Evolutionary conservation across 345 rosid species (phyloP).

Genomic region (Camelina neglecta): DNA sequence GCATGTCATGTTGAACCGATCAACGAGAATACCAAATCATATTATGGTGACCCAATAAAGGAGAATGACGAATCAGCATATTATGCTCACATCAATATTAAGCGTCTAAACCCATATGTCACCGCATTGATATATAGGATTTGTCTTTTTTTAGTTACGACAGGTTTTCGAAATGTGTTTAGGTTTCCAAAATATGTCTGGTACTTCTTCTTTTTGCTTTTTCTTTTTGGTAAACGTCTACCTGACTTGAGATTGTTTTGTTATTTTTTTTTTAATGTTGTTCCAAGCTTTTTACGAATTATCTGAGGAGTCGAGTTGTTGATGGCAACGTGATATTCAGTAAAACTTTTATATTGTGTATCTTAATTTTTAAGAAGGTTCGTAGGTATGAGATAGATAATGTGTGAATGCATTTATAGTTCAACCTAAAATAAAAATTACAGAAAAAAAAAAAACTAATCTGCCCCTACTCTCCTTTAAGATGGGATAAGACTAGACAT

Average conservation of each 20-base stretch:
- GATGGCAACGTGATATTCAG: neutral
- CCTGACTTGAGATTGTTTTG: neutral
- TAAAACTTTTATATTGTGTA: neutral
- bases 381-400: too few species aligned
- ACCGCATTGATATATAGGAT: slow-evolving; percentile 4
- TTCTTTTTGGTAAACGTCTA: too few species aligned
- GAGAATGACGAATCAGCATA: slow-evolving; percentile 10
- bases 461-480: neutral
- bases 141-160: neutral
- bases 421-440: neutral
- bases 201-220: too few species aligned
- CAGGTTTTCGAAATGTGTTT: too few species aligned
- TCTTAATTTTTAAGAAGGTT: neutral
- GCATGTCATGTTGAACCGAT: neutral
- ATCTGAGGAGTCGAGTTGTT: neutral
- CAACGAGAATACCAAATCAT: neutral
- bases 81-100: neutral
- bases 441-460: neutral
- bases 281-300: neutral
- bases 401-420: too few species aligned
- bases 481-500: neutral
- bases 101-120: neutral
- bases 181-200: neutral
- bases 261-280: neutral
- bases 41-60: neutral